Percentiles rank a stretch among this genome's conserved stretches.
These are phyloP conservation scores for Penicillium waksmanii DNA, from an alignment of 495 filamentous ascomycete species.

Conservation along the genomic window DNA sequence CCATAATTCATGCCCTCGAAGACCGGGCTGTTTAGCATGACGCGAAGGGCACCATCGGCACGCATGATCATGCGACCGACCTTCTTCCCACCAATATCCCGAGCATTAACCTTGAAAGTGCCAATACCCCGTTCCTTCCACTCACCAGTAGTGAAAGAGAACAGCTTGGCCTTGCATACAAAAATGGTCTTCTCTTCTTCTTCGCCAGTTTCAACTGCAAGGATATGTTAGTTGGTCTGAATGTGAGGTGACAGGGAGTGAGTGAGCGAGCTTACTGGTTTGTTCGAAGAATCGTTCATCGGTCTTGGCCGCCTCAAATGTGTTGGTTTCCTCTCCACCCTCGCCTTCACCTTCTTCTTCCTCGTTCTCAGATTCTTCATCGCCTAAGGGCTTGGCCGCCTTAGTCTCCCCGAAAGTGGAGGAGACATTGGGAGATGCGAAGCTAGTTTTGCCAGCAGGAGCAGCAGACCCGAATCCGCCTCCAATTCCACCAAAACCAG, in stretches of 20 bases:
- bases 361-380: constrained; percentile 64
- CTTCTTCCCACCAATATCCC: constrained; percentile 51
- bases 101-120: constrained; percentile 79
- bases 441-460: constrained; percentile 61
- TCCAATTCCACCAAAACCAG: constrained; percentile 46
- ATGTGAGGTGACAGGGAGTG: background rate
- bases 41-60: constrained; percentile 79
- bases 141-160: constrained; percentile 67
- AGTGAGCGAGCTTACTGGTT: constrained; percentile 56
- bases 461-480: constrained; percentile 54
- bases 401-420: constrained; percentile 57
- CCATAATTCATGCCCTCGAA: constrained; percentile 74
- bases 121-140: constrained; percentile 90
- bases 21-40: constrained; percentile 82
- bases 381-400: constrained; percentile 70
- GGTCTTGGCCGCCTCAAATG: constrained; percentile 54
- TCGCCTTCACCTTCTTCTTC: constrained; percentile 52
- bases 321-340: constrained; percentile 47
- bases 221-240: background rate
- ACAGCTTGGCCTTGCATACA: constrained; percentile 76
- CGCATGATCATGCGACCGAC: constrained; percentile 80
- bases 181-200: constrained; percentile 64
- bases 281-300: constrained; percentile 72
- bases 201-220: constrained; percentile 73
- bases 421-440: constrained; percentile 65